Evolutionary conservation across 2,329 filamentous ascomycete genomes (phyloP).

Genomic region (Neopestalotiopsis sp.): DNA sequence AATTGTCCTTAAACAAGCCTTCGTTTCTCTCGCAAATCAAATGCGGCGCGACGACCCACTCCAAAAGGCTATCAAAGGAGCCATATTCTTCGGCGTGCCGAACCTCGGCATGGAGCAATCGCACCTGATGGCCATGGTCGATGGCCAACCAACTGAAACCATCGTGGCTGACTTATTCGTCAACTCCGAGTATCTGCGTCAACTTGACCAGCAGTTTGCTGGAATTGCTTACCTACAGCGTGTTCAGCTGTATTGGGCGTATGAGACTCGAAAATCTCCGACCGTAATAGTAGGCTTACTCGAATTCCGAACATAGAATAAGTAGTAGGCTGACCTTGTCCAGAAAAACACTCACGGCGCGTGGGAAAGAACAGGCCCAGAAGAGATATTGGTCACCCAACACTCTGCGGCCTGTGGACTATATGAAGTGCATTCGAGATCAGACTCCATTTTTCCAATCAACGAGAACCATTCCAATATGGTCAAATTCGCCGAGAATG

Average conservation of each 20-base stretch:
- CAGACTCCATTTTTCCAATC: conserved; percentile 25
- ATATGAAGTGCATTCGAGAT: conserved; percentile 11
- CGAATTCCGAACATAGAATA: not conserved
- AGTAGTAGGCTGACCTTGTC: not conserved
- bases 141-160: conserved; percentile 25
- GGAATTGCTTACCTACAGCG: conserved; percentile 18
- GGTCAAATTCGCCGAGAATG: conserved; percentile 27
- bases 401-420: conserved; percentile 29
- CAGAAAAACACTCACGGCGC: conserved; percentile 22
- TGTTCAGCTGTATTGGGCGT: conserved; percentile 28
- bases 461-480: conserved; percentile 31
- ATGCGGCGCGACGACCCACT: conserved; percentile 14
- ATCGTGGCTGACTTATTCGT: conserved; percentile 24
- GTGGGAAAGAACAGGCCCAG: conserved; percentile 23
- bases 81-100: conserved; percentile 32
- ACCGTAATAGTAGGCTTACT: conserved; percentile 25
- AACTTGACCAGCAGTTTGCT: conserved; percentile 25
- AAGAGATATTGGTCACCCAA: conserved; percentile 26
- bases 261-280: conserved; percentile 30
- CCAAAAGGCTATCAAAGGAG: conserved; percentile 24
- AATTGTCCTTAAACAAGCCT: conserved; percentile 31
- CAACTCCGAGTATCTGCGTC: conserved; percentile 21
- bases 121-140: conserved; percentile 27
- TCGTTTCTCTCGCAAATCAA: conserved; percentile 24
- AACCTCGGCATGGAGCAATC: conserved; percentile 29